These are phyloP conservation scores for Schoenoplectus tabernaemontani DNA, from an alignment of 202 grass and related monocot species.

Conservation along the genomic window DNA sequence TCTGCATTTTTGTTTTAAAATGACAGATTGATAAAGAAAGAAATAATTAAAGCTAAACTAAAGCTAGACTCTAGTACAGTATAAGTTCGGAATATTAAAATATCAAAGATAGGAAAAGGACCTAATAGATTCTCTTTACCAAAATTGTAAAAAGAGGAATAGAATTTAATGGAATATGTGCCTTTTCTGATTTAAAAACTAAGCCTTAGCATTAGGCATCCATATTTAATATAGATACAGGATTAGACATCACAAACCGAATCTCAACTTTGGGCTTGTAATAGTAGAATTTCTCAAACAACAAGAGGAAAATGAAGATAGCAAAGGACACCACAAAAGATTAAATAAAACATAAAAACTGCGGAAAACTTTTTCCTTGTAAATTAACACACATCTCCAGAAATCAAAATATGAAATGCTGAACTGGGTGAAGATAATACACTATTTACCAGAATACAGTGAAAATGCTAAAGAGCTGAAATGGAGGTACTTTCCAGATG, in stretches of 20 bases:
- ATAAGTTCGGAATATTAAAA: not conserved
- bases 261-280: not conserved
- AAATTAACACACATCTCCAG: not conserved
- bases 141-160: not conserved
- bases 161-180: slow-evolving; percentile 9
- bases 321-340: not conserved
- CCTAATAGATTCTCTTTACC: not conserved
- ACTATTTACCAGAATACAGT: not conserved
- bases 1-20: slow-evolving; percentile 5
- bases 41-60: not conserved
- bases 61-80: not conserved
- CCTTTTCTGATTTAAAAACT: not conserved
- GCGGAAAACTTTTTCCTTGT: not conserved
- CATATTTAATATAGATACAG: not conserved
- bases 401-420: not conserved
- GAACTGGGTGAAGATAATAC: not conserved
- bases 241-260: slow-evolving; percentile 16
- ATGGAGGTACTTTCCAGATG: not conserved
- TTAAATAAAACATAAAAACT: not conserved
- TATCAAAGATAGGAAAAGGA: not conserved
- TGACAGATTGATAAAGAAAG: not conserved
- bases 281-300: not conserved
- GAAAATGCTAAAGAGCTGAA: not conserved
- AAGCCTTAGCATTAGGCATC: not conserved
- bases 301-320: slow-evolving; percentile 8